Conservation (phyloP, 768 basidiomycete species). For the Leucosporidium scottii region DNA sequence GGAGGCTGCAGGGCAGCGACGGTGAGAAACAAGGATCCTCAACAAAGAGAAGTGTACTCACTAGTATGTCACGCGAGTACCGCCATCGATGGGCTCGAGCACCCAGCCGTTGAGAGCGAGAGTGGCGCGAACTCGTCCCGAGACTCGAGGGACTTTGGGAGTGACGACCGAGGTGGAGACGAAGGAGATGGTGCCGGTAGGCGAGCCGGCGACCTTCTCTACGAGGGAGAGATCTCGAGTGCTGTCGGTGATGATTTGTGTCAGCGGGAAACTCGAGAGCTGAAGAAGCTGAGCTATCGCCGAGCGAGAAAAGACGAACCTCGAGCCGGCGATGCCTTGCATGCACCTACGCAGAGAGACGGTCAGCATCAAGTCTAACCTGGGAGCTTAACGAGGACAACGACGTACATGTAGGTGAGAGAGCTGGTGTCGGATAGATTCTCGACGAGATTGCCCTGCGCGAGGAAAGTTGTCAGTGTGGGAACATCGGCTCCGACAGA, state of each 20-base stretch:
- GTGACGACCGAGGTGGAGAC: conserved; percentile 33
- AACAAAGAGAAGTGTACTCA: neutral
- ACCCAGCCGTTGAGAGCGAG: conserved; percentile 34
- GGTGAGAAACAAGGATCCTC: neutral
- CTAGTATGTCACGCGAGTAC: conserved; percentile 23
- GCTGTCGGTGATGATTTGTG: neutral
- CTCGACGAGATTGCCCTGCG: conserved; percentile 31
- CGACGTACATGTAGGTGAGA: conserved; percentile 30
- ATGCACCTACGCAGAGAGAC: no score
- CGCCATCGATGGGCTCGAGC: conserved; percentile 19
- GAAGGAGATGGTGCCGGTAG: conserved; percentile 32
- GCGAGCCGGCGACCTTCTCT: conserved; percentile 25
- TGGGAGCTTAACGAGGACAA: neutral
- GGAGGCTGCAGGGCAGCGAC: conserved; percentile 12
- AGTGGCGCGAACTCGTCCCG: conserved; percentile 29
- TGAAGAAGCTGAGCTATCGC: neutral
- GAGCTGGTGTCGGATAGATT: conserved; percentile 31
- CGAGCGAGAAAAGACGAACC: conserved; percentile 3
- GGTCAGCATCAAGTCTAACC: no score
- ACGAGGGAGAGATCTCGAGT: conserved; percentile 34
- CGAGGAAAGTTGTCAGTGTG: neutral
- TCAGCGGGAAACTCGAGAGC: neutral
- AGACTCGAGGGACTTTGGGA: conserved; percentile 31
- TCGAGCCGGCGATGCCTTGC: conserved; percentile 23
- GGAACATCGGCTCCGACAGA: no score